Percentiles rank a stretch among this genome's conserved stretches.
phyloP scores from a whole-genome alignment of 2,329 filamentous ascomycete species.

The Paradendryphiella salina region DNA sequence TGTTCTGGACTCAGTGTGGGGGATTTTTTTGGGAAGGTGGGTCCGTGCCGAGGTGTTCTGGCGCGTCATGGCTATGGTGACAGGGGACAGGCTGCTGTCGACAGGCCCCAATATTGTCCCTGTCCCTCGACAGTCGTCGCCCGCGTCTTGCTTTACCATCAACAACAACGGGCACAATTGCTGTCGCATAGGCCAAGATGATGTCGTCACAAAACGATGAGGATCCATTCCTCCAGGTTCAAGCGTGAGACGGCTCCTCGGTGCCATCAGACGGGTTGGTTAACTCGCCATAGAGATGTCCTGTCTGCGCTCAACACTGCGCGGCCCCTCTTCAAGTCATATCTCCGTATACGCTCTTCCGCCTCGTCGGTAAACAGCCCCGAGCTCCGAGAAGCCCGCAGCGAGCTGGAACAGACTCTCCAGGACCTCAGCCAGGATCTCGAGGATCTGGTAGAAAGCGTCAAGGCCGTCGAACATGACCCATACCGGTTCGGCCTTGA shows the following conservation, averaged over 20 bases:
- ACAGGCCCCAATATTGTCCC: slow-evolving; percentile 11
- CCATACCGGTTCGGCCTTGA: slow-evolving; percentile 87
- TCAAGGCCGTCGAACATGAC: slow-evolving; percentile 83
- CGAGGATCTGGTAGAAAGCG: slow-evolving; percentile 82
- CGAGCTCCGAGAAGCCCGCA: slow-evolving; percentile 64
- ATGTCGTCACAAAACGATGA: slow-evolving; percentile 47
- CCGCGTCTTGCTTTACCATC: neutral
- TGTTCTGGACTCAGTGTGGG: slow-evolving; percentile 19
- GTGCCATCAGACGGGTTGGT: slow-evolving; percentile 13
- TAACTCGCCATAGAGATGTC: slow-evolving; percentile 71
- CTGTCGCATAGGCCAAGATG: slow-evolving; percentile 31
- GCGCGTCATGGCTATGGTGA: slow-evolving; percentile 16
- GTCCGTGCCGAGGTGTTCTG: slow-evolving; percentile 18
- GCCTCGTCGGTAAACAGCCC: slow-evolving; percentile 67
- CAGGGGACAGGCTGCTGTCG: slow-evolving; percentile 12
- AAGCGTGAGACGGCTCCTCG: slow-evolving; percentile 44
- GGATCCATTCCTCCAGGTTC: slow-evolving; percentile 57
- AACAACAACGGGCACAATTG: neutral
- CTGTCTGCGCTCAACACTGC: slow-evolving; percentile 78
- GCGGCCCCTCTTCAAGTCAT: slow-evolving; percentile 88
- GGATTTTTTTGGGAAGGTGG: slow-evolving; percentile 22
- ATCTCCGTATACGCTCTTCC: slow-evolving; percentile 91
- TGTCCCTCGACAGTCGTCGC: slow-evolving; percentile 2
- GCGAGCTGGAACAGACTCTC: slow-evolving; percentile 79
- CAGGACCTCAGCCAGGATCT: slow-evolving; percentile 78